These are phyloP conservation scores for Amphicarpaea edgeworthii DNA, from an alignment of 306 rosid genomes.

Conservation along the genomic window DNA sequence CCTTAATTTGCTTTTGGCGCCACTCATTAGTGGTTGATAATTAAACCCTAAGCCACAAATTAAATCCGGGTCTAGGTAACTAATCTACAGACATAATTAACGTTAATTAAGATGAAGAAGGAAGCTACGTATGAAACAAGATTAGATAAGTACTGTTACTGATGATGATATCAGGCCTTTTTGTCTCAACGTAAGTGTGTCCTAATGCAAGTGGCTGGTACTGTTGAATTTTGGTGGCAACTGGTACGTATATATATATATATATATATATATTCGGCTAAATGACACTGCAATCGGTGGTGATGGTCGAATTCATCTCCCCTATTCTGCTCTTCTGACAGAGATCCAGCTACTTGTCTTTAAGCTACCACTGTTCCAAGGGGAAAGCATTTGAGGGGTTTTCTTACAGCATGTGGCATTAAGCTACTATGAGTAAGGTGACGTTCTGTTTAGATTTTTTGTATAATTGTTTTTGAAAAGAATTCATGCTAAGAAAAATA, in stretches of 20 bases:
- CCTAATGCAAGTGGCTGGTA: constrained; percentile 12
- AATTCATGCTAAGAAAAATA: too few species aligned
- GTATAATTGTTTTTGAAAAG: too few species aligned
- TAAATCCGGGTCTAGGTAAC: neutral
- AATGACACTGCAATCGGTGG: constrained; percentile 29
- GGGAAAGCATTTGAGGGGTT: too few species aligned
- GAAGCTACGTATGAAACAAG: constrained; percentile 50
- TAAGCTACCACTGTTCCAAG: neutral
- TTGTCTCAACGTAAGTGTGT: constrained; percentile 27
- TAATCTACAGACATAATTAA: neutral
- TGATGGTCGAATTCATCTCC: neutral
- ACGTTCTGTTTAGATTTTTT: too few species aligned
- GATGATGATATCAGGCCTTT: constrained; percentile 35
- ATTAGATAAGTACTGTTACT: constrained; percentile 30
- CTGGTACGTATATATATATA: too few species aligned
- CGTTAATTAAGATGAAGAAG: constrained; percentile 44
- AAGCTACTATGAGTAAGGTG: too few species aligned
- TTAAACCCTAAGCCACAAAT: too few species aligned
- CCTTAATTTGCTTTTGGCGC: too few species aligned
- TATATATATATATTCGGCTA: too few species aligned
- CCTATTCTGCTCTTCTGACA: neutral
- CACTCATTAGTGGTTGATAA: too few species aligned
- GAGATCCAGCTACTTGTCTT: neutral
- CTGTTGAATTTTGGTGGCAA: neutral
- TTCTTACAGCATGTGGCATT: too few species aligned